Conservation (phyloP, 805 yeast genomes). For the Priceomyces carsonii region DNA sequence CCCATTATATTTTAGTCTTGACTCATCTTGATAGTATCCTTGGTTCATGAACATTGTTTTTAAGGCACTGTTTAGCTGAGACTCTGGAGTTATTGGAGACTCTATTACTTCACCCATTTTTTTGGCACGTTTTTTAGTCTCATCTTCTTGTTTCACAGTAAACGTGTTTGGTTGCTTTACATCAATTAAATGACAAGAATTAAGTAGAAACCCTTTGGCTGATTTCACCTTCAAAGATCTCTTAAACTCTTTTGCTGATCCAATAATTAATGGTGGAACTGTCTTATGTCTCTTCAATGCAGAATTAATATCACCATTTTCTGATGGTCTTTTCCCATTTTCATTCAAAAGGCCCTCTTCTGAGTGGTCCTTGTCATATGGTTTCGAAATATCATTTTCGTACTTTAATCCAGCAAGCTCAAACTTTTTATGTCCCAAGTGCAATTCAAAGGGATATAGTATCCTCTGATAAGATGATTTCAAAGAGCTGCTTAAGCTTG, state of each 20-base stretch:
- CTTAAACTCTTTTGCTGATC: constrained; percentile 45
- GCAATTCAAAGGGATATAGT: constrained; percentile 31
- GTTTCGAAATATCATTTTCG: too few relatives aligned
- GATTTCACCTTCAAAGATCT: constrained; percentile 48
- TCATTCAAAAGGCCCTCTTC: too few relatives aligned
- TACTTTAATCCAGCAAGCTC: constrained; percentile 18
- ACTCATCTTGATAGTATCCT: constrained; percentile 16
- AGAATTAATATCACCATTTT: not conserved
- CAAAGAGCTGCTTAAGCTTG: constrained; percentile 67
- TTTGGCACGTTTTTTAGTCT: constrained; percentile 7
- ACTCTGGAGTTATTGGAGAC: constrained; percentile 17
- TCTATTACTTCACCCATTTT: constrained; percentile 10
- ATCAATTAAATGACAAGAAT: constrained; percentile 50
- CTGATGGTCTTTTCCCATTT: constrained; percentile 8
- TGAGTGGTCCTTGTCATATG: constrained; percentile 12
- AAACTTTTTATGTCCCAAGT: constrained; percentile 13
- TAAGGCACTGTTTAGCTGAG: constrained; percentile 17
- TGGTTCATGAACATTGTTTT: constrained; percentile 12
- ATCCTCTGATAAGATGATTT: constrained; percentile 56
- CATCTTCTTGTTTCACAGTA: constrained; percentile 11
- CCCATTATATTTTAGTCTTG: constrained; percentile 15
- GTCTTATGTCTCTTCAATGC: constrained; percentile 3
- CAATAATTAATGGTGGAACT: constrained; percentile 40
- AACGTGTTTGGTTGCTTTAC: constrained; percentile 29
- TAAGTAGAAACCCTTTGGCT: constrained; percentile 52